Conservation (phyloP, 192 early-diverging fungal genomes). For the Martensiomyces pterosporus region DNA sequence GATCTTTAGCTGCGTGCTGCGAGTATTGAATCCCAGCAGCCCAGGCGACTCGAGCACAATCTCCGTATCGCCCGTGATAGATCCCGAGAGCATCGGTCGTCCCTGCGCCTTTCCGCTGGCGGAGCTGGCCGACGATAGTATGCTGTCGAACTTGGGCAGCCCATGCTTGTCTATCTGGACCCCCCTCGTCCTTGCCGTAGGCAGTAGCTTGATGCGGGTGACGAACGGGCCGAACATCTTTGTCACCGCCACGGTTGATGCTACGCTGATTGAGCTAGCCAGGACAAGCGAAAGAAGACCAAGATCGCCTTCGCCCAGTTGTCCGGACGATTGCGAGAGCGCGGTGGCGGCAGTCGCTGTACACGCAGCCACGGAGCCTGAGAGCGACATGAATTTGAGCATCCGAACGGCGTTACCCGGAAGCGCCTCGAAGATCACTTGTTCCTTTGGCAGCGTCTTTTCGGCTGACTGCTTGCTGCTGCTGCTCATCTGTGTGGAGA, state of each 20-base stretch:
- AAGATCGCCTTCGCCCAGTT: conserved; percentile 23
- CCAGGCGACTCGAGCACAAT: conserved; percentile 40
- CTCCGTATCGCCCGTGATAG: conserved; percentile 22
- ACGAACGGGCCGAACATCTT: conserved; percentile 46
- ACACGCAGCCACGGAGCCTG: conserved; percentile 28
- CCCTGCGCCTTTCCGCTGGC: conserved; percentile 2
- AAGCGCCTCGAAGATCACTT: conserved; percentile 32
- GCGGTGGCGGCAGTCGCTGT: conserved; percentile 23
- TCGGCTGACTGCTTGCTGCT: neutral
- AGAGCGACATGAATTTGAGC: conserved; percentile 50
- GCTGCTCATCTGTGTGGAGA: no score
- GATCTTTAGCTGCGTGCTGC: conserved; percentile 14
- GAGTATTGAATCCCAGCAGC: conserved; percentile 29
- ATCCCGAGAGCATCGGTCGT: conserved; percentile 18
- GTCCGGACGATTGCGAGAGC: conserved; percentile 12
- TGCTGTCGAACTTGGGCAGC: conserved; percentile 45
- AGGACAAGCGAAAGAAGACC: conserved; percentile 12
- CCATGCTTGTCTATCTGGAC: conserved; percentile 24
- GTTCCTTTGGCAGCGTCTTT: conserved; percentile 4
- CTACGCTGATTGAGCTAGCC: conserved; percentile 35
- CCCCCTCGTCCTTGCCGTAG: neutral
- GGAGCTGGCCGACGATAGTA: conserved; percentile 11
- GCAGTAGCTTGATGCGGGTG: conserved; percentile 29
- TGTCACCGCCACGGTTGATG: conserved; percentile 32
- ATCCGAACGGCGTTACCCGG: conserved; percentile 36